Evolutionary conservation across 2,329 filamentous ascomycete genomes (phyloP).

Genomic region (Ophiostoma quercus): DNA sequence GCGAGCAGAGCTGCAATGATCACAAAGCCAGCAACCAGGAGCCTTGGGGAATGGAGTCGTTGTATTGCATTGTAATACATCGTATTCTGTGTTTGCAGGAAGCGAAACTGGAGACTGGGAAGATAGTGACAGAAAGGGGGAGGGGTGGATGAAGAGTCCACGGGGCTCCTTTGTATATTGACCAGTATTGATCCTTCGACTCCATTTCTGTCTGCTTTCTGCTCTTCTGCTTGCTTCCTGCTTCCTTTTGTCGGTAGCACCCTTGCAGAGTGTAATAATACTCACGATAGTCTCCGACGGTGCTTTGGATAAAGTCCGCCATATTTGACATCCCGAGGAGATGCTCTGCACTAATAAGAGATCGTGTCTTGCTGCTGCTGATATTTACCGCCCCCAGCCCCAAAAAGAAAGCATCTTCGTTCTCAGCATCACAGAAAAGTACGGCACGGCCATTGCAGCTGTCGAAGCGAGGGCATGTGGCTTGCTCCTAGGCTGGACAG

Average conservation of each 20-base stretch:
- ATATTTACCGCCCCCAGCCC: not conserved
- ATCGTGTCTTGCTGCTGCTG: not conserved
- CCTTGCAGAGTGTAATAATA: not conserved
- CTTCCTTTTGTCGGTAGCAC: not conserved
- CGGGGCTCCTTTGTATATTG: not conserved
- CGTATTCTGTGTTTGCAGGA: not conserved
- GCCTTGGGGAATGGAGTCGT: not conserved
- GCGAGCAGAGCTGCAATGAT: not conserved
- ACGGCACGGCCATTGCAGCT: not conserved
- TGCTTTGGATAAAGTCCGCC: not conserved
- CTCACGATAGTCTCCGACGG: not conserved
- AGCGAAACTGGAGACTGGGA: not conserved
- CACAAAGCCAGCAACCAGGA: not conserved
- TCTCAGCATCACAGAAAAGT: not conserved
- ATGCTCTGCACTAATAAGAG: not conserved
- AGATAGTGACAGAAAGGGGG: not conserved
- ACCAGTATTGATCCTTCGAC: not conserved
- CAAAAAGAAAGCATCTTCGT: not conserved
- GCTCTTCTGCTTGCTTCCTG: not conserved
- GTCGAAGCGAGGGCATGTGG: not conserved
- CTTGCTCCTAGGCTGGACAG: not conserved
- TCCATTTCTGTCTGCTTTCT: not conserved
- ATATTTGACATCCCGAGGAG: not conserved
- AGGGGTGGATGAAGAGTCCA: not conserved
- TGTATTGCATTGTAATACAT: no score